Percentiles rank a stretch among this genome's conserved stretches.
Conservation (phyloP, 2,329 filamentous ascomycete species). For the Botrytis fabae region DNA sequence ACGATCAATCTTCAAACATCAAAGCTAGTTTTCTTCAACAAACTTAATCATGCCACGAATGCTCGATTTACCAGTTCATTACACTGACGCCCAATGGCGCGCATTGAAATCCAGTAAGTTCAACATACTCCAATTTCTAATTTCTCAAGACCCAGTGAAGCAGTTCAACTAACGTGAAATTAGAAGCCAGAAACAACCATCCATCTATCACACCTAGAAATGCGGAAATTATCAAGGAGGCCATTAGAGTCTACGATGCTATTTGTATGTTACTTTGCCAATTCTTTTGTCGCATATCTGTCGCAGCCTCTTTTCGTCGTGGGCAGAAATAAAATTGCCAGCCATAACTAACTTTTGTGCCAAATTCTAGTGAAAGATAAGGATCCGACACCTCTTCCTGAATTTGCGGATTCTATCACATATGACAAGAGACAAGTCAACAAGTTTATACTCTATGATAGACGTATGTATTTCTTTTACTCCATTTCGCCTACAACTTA, state of each 20-base stretch:
- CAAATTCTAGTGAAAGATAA: not conserved
- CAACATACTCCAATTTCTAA: too few relatives aligned
- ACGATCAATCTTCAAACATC: not conserved
- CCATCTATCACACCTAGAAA: not conserved
- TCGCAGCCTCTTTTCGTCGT: not conserved
- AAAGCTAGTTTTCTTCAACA: not conserved
- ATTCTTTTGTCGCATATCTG: not conserved
- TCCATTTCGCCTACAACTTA: too few relatives aligned
- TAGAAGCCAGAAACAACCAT: constrained; percentile 7
- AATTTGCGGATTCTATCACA: not conserved
- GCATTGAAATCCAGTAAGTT: constrained; percentile 7
- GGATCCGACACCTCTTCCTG: not conserved
- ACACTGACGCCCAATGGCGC: constrained; percentile 14
- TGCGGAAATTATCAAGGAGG: constrained; percentile 4
- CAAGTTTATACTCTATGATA: not conserved
- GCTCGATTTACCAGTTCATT: not conserved
- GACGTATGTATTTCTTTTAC: not conserved
- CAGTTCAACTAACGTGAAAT: not conserved
- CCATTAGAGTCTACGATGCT: not conserved
- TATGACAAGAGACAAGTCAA: constrained; percentile 7
- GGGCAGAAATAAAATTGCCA: not conserved
- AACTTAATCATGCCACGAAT: not conserved
- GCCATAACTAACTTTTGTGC: not conserved
- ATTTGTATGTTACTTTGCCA: not conserved
- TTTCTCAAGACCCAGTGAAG: not conserved